Base-by-base conservation (phyloP, 345 rosid species). In the Heritiera littoralis region DNA sequence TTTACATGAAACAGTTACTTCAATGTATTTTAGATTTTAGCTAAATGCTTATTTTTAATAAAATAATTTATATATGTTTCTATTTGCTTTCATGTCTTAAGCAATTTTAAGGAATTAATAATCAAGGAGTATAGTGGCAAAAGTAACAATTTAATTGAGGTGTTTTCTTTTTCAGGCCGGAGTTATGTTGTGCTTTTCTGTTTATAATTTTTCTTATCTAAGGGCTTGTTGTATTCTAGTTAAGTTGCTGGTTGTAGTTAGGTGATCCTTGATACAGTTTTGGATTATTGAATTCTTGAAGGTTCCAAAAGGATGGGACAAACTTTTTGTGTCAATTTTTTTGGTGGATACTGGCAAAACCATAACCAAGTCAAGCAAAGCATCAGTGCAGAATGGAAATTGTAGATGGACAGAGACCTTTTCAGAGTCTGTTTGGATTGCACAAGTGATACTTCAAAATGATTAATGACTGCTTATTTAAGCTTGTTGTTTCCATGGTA, bases 251-350 rank as follows among this genome's bases (percentile, higher is more conserved):
- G 32, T 54, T 18, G 30, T 72, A 18, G 32, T 8, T 18, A 10
- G 63, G 30, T 72, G 48, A 17, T 72, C 35, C 9, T 51, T 72
- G 63, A 54, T 18, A 72, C 9, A 72, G 23, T 72, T 72, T 71
- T 72, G 32, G 60, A 35, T 18, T 9, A 35, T 76, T 82, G 79
- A 72, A 11, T 41, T 75, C 17, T 51, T 83, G 78, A 76, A 91
- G 93, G 93, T 91, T 28, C 93, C 95, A n/a, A 88, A 87, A 81
- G 93, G 92, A 86, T 89, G 94, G 92, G 91, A 89, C 84, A 88
- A 84, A 79, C 90, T 91, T 52, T 79, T 77, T 73, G 82, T 91
- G 79, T 86, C 87, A 7, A 69, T 89, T 41, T 68, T 89, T 86
- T 0, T n/a, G n/a, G 78, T 72, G 11, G 91, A 89, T 66, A 88